Percentiles rank a stretch among this genome's conserved stretches.
Conservation (phyloP, 371 early-diverging fungal species). For the Mortierella sp. region DNA sequence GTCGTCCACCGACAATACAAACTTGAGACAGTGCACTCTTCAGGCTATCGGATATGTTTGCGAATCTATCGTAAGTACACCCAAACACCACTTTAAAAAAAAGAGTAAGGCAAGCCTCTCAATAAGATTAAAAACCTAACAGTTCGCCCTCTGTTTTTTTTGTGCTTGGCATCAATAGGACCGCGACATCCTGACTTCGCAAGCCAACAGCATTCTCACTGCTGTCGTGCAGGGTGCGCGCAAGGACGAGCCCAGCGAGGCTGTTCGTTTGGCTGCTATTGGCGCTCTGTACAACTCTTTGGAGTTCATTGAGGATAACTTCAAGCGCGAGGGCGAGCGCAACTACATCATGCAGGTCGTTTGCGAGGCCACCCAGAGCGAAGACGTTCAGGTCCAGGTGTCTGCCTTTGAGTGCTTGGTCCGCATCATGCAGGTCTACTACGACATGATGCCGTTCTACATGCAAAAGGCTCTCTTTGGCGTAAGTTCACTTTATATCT, state of each 20-base stretch:
- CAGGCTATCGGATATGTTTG: conserved; percentile 94
- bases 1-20: conserved; percentile 67
- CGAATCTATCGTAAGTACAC: conserved; percentile 80
- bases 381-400: conserved; percentile 80
- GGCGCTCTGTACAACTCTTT: conserved; percentile 93
- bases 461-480: conserved; percentile 95
- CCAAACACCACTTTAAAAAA: neutral
- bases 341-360: conserved; percentile 99
- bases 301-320: conserved; percentile 93
- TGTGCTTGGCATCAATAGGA: conserved; percentile 62
- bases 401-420: conserved; percentile 96
- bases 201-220: conserved; percentile 91
- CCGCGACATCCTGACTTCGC: conserved; percentile 78
- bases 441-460: conserved; percentile 93
- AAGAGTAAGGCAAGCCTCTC: neutral
- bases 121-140: neutral
- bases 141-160: neutral
- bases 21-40: conserved; percentile 82
- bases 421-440: conserved; percentile 95
- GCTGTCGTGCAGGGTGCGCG: conserved; percentile 94
- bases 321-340: conserved; percentile 92
- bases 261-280: conserved; percentile 90
- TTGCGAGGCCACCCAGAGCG: conserved; percentile 93
- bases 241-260: conserved; percentile 88
- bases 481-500: conserved; percentile 61